phyloP scores from a whole-genome alignment of 106 monocot genomes.

The Dendrobium catenatum region DNA sequence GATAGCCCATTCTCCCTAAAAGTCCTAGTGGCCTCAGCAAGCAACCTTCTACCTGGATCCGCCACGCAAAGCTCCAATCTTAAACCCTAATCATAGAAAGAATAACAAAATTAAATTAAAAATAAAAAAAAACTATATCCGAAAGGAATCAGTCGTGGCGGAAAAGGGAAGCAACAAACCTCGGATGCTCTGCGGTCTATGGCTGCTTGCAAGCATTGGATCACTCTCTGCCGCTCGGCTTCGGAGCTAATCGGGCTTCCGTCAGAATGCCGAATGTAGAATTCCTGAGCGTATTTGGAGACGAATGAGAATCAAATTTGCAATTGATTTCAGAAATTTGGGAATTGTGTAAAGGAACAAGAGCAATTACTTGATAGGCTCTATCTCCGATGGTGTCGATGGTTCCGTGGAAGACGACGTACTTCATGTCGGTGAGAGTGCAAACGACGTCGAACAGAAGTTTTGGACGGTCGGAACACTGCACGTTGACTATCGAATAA shows the following conservation, averaged over 20 bases:
- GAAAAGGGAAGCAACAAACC: constrained; percentile 22
- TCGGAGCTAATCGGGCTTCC: constrained; percentile 85
- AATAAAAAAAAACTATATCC: neutral
- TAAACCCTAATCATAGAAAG: constrained; percentile 45
- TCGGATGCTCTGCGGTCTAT: constrained; percentile 67
- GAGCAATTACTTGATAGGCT: constrained; percentile 45
- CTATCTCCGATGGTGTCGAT: constrained; percentile 59
- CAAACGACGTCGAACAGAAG: constrained; percentile 86
- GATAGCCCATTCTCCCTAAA: constrained; percentile 89
- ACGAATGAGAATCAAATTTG: neutral
- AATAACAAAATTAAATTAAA: neutral
- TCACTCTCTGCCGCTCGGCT: constrained; percentile 75
- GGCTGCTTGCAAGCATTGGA: constrained; percentile 79
- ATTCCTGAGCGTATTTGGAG: constrained; percentile 48
- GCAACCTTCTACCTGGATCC: constrained; percentile 48
- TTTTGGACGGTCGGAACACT: constrained; percentile 81
- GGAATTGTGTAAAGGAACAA: neutral
- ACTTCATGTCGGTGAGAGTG: constrained; percentile 89
- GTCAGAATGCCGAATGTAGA: constrained; percentile 77
- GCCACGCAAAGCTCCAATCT: constrained; percentile 56
- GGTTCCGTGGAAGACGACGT: constrained; percentile 84
- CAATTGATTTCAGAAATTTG: neutral
- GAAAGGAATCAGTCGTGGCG: neutral
- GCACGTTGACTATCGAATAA: constrained; percentile 73
- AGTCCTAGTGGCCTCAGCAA: constrained; percentile 71